Percentiles rank a stretch among this genome's conserved stretches.
Conservation (phyloP, 352 stramenopile genomes). For the Globisporangium cylindrosporum region DNA sequence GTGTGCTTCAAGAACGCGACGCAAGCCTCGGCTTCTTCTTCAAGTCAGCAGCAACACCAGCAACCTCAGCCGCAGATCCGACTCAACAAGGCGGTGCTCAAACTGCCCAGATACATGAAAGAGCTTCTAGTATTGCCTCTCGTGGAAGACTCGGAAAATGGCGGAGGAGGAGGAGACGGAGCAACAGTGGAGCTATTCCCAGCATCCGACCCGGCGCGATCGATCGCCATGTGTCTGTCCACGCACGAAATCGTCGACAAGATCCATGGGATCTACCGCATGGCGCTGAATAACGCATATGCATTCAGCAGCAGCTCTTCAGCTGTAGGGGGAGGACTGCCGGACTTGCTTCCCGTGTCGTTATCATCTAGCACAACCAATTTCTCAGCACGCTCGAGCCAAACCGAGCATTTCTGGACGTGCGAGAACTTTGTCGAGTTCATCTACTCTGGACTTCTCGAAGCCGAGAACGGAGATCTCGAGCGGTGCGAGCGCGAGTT, state of each 20-base stretch:
- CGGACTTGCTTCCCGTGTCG: conserved; percentile 3
- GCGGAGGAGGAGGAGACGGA: neutral
- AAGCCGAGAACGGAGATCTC: conserved; percentile 23
- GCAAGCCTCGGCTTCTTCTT: neutral
- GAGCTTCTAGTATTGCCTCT: conserved; percentile 27
- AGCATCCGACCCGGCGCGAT: conserved; percentile 12
- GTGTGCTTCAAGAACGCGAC: conserved; percentile 6
- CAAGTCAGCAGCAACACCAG: neutral
- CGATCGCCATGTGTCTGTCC: conserved; percentile 25
- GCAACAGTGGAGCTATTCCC: conserved; percentile 20
- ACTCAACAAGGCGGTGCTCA: conserved; percentile 28
- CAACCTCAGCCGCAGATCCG: conserved; percentile 23
- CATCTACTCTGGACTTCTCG: conserved; percentile 30
- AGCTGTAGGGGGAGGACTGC: neutral
- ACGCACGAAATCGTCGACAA: conserved; percentile 29
- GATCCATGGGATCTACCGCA: conserved; percentile 35
- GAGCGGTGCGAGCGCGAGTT: conserved; percentile 28
- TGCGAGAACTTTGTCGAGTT: conserved; percentile 31
- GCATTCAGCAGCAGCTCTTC: neutral
- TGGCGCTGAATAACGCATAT: conserved; percentile 19
- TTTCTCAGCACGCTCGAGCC: neutral
- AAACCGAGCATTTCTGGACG: conserved; percentile 17
- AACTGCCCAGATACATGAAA: conserved; percentile 35
- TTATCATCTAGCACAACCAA: neutral
- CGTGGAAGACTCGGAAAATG: neutral